phyloP scores from a whole-genome alignment of 805 yeast genomes.

The Candida dajiaensis region DNA sequence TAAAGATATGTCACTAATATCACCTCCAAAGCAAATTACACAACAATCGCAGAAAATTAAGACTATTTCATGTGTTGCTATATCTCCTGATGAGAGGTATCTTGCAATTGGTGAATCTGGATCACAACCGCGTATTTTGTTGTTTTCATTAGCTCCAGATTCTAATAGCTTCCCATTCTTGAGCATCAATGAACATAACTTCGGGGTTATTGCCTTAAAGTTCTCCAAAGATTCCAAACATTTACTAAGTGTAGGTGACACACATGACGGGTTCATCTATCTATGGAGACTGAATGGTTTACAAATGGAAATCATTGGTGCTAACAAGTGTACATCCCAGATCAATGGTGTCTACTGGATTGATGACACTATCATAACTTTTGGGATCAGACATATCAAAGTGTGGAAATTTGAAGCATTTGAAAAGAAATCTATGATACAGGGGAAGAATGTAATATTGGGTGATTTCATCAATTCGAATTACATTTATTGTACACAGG shows the following conservation, averaged over 20 bases:
- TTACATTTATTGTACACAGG: conserved; percentile 35
- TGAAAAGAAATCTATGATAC: conserved; percentile 29
- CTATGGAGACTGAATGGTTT: conserved; percentile 45
- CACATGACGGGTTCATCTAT: conserved; percentile 62
- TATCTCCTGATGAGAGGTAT: conserved; percentile 47
- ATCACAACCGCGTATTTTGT: conserved; percentile 56
- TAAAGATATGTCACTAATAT: conserved; percentile 2
- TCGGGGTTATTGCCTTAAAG: conserved; percentile 49
- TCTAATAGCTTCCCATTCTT: conserved; percentile 44
- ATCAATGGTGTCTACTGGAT: conserved; percentile 54
- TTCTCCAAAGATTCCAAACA: conserved; percentile 55
- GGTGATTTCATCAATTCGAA: conserved; percentile 43
- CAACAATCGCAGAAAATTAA: conserved; percentile 38
- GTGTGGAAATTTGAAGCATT: conserved; percentile 47
- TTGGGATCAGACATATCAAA: conserved; percentile 57
- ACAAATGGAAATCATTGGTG: conserved; percentile 34
- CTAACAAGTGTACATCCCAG: conserved; percentile 58
- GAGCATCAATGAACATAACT: conserved; percentile 54
- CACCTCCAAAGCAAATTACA: conserved; percentile 13
- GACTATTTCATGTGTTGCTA: conserved; percentile 49
- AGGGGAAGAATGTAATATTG: conserved; percentile 55
- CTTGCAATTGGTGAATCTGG: conserved; percentile 72
- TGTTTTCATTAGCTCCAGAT: conserved; percentile 51
- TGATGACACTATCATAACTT: conserved; percentile 41
- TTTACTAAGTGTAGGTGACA: conserved; percentile 58